A percentile compares a stretch with the other conserved stretches of the same genome.
Conservation (phyloP, 2,329 filamentous ascomycete genomes). For the Botryotinia convoluta region DNA sequence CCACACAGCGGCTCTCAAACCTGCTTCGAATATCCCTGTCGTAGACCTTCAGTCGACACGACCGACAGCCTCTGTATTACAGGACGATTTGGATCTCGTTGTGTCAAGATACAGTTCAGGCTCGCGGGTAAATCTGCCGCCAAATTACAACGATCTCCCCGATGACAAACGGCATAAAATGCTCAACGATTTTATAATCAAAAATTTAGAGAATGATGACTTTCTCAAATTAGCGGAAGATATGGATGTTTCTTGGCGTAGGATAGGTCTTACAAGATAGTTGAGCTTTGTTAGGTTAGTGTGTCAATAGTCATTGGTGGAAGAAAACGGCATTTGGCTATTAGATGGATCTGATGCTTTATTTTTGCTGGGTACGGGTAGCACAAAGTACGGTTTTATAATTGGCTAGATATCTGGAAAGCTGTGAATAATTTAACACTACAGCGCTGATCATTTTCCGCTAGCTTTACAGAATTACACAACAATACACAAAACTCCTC, state of each 20-base stretch:
- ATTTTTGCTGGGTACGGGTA: neutral
- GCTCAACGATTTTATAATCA: slow-evolving; percentile 50
- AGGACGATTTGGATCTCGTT: slow-evolving; percentile 7
- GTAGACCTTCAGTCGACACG: neutral
- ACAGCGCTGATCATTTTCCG: neutral
- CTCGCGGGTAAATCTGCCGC: neutral
- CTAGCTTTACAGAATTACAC: neutral
- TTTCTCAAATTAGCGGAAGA: slow-evolving; percentile 52
- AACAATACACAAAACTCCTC: neutral
- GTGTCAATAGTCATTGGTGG: neutral
- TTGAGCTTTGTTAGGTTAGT: neutral
- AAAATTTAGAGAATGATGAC: slow-evolving; percentile 47
- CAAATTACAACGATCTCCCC: slow-evolving; percentile 26
- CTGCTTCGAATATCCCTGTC: neutral
- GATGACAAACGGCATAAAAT: slow-evolving; percentile 43
- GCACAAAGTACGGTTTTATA: neutral
- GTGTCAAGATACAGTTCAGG: neutral
- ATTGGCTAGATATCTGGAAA: neutral
- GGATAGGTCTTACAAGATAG: slow-evolving; percentile 45
- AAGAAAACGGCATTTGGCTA: neutral
- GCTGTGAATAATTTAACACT: neutral
- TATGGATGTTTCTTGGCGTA: slow-evolving; percentile 48
- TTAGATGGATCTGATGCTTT: neutral
- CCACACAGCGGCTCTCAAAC: slow-evolving; percentile 20
- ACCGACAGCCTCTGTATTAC: neutral